Percentiles rank a stretch among this genome's conserved stretches.
phyloP scores from a whole-genome alignment of 2,329 filamentous ascomycete genomes.

The Diaporthe sp. region DNA sequence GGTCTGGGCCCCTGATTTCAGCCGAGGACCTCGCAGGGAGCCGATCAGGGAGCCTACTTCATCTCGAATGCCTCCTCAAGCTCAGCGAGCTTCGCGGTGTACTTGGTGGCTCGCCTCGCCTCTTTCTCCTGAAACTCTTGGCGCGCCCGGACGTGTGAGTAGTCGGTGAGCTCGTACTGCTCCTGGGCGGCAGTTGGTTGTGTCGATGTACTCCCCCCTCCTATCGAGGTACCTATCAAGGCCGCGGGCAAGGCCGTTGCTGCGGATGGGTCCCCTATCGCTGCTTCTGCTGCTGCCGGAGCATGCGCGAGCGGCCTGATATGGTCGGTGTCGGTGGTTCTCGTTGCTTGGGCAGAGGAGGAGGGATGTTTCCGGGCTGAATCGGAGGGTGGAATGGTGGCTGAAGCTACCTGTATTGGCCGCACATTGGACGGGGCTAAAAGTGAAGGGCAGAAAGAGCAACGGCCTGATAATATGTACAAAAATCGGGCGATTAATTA shows the following conservation, averaged over 20 bases:
- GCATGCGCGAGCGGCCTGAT: conserved; percentile 16
- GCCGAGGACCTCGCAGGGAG: neutral
- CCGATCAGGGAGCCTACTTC: conserved; percentile 67
- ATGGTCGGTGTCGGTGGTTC: conserved; percentile 19
- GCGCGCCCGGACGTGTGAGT: conserved; percentile 49
- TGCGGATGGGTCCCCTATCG: conserved; percentile 19
- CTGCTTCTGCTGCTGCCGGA: conserved; percentile 21
- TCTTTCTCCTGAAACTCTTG: conserved; percentile 49
- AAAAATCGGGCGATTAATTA: conserved; percentile 17
- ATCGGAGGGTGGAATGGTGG: conserved; percentile 36
- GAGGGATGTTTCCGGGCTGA: conserved; percentile 30
- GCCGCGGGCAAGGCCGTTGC: conserved; percentile 30
- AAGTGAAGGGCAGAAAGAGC: neutral
- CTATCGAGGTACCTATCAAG: conserved; percentile 36
- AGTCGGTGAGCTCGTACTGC: conserved; percentile 58
- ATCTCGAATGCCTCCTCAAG: conserved; percentile 74
- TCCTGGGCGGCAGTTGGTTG: conserved; percentile 32
- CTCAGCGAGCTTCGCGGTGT: conserved; percentile 74
- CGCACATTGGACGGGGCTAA: conserved; percentile 29
- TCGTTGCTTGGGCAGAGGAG: conserved; percentile 36
- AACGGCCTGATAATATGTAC: conserved; percentile 8
- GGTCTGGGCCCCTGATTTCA: neutral
- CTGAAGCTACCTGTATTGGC: conserved; percentile 36
- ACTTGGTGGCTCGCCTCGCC: conserved; percentile 56
- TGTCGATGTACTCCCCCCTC: conserved; percentile 34